phyloP scores from a whole-genome alignment of 2,329 filamentous ascomycete genomes.

The Westerdykella aurantiaca region DNA sequence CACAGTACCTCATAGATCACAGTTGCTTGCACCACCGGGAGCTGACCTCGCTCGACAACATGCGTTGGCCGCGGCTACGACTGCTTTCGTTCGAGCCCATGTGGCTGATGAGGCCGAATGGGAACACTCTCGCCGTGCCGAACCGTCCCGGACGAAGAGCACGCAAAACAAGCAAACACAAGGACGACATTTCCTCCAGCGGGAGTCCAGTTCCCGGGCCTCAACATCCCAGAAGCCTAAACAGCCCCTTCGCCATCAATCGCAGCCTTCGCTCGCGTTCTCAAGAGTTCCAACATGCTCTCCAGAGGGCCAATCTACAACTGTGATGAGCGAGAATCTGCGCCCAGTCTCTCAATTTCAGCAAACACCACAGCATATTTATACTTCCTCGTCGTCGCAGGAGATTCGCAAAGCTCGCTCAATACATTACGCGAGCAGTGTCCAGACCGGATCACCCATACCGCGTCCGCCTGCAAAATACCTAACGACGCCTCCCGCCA shows the following conservation, averaged over 20 bases:
- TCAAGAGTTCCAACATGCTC: slow-evolving; percentile 6
- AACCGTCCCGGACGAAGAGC: slow-evolving; percentile 27
- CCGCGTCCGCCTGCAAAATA: slow-evolving; percentile 30
- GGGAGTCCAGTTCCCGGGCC: slow-evolving; percentile 26
- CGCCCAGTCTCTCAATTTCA: slow-evolving; percentile 25
- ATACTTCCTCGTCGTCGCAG: slow-evolving; percentile 26
- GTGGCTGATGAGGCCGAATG: slow-evolving; percentile 14
- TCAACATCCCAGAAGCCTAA: slow-evolving; percentile 11
- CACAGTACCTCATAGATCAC: slow-evolving; percentile 18
- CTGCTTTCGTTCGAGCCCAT: slow-evolving; percentile 32
- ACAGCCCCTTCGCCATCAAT: slow-evolving; percentile 10
- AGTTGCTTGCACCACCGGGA: slow-evolving; percentile 18
- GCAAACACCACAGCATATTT: slow-evolving; percentile 15
- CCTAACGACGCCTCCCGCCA: slow-evolving; percentile 20
- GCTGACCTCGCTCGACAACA: slow-evolving; percentile 29
- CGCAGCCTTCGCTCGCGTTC: slow-evolving; percentile 11
- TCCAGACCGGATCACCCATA: slow-evolving; percentile 35
- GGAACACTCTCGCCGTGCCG: slow-evolving; percentile 12
- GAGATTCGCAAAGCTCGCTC: slow-evolving; percentile 35
- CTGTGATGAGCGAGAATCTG: slow-evolving; percentile 18
- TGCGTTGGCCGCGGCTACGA: slow-evolving; percentile 34
- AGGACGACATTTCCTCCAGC: slow-evolving; percentile 35
- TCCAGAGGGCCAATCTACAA: slow-evolving; percentile 17
- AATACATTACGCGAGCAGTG: slow-evolving; percentile 37
- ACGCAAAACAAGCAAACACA: slow-evolving; percentile 32